phyloP scores from a whole-genome alignment of 192 early-diverging fungal species.

The Umbelopsis isabellina region DNA sequence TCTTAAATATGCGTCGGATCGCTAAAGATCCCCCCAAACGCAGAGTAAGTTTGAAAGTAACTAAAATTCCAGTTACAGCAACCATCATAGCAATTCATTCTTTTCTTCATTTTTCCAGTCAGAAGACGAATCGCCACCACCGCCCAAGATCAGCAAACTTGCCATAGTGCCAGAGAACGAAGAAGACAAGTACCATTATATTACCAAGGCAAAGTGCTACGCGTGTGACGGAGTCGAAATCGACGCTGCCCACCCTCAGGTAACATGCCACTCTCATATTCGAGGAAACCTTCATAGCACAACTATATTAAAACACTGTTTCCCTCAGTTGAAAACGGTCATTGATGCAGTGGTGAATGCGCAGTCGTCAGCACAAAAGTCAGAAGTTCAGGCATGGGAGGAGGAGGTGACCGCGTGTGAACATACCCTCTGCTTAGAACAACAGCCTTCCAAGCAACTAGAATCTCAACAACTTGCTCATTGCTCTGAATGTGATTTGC shows the following conservation, averaged over 20 bases:
- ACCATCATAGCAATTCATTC: not conserved
- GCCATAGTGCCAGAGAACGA: constrained; percentile 82
- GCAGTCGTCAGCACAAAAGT: constrained; percentile 80
- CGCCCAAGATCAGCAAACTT: constrained; percentile 93
- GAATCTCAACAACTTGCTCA: constrained; percentile 63
- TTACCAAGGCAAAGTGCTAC: constrained; percentile 80
- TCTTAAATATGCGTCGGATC: constrained; percentile 81
- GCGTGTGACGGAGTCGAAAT: constrained; percentile 68
- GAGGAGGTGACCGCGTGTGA: constrained; percentile 80
- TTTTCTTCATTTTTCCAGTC: constrained; percentile 10
- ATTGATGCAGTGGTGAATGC: constrained; percentile 75
- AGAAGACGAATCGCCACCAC: constrained; percentile 60
- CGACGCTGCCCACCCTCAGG: constrained; percentile 57
- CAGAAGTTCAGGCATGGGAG: constrained; percentile 94
- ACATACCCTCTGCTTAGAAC: constrained; percentile 74
- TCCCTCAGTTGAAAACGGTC: constrained; percentile 56
- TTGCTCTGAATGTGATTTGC: constrained; percentile 83
- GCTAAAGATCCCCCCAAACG: constrained; percentile 46
- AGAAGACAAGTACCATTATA: constrained; percentile 72
- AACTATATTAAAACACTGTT: not conserved
- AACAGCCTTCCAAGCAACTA: constrained; percentile 57
- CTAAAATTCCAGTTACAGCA: not conserved
- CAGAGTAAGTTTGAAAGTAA: constrained; percentile 39
- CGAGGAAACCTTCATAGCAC: not conserved
- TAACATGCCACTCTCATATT: constrained; percentile 22